Evolutionary conservation across 2,329 filamentous ascomycete species (phyloP).

Genomic region (Nothophaeocryptopus gaeumannii): DNA sequence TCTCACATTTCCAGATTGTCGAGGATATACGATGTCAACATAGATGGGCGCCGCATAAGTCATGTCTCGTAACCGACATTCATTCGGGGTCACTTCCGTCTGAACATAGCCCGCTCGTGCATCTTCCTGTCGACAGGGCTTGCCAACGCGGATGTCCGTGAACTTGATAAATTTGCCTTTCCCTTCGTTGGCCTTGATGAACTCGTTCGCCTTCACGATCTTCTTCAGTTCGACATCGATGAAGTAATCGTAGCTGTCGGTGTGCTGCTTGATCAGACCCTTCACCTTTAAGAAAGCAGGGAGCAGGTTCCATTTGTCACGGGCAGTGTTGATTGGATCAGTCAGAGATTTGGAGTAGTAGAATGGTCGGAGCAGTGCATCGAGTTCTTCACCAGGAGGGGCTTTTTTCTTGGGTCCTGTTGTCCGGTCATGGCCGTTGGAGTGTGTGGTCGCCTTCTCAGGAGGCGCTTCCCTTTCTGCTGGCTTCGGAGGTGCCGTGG

Average conservation of each 20-base stretch:
- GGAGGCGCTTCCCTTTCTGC: constrained; percentile 1
- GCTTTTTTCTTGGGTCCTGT: constrained; percentile 23
- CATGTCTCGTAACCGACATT: constrained; percentile 93
- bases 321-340: constrained; percentile 66
- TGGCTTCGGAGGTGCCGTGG: constrained; percentile 10
- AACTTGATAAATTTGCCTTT: constrained; percentile 83
- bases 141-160: constrained; percentile 77
- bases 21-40: constrained; percentile 86
- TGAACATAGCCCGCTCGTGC: constrained; percentile 67
- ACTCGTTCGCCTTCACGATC: constrained; percentile 87
- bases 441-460: constrained; percentile 1
- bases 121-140: constrained; percentile 75
- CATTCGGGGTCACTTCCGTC: constrained; percentile 77
- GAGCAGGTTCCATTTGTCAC: constrained; percentile 95
- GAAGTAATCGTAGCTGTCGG: constrained; percentile 99
- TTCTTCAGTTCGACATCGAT: constrained; percentile 95
- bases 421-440: constrained; percentile 2
- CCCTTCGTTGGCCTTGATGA: constrained; percentile 81
- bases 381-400: constrained; percentile 40
- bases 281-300: constrained; percentile 99
- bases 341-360: constrained; percentile 67
- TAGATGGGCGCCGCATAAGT: constrained; percentile 96
- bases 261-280: constrained; percentile 93
- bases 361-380: constrained; percentile 65
- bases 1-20: constrained; percentile 72